Base-by-base conservation (phyloP, 176 grass and related monocot genomes). In the Ampelocalamus luodianensis region DNA sequence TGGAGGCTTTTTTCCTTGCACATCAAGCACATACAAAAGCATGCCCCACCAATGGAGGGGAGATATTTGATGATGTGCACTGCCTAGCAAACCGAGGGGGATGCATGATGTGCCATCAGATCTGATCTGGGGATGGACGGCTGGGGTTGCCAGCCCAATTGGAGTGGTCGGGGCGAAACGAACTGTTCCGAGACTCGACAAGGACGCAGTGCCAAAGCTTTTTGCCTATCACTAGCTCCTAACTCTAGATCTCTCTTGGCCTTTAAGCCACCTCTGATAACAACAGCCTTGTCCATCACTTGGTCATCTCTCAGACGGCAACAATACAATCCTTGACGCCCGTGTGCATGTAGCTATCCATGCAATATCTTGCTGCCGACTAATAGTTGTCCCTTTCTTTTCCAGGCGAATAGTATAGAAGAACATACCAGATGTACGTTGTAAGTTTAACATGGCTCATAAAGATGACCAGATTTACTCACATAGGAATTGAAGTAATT, bases 331-430 rank as follows among this genome's bases (percentile, higher is more conserved):
- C 59, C 79, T 49, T 74, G 68, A 62, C 32, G 22, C 74, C 79
- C 69, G 43, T 80, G 80, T 70, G 68, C 79, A 62, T 62, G 74
- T 79, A 87, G 75, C 89, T 87, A 63, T 87, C 85, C 85, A 87
- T 91, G 89, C 89, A 91, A 45, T 56, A 62, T 80, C 79, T 87
- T 76, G 42, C 63, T 76, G 76, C 69, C 10, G 44, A 65, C 62
- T 84, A 76, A 60, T 29, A 32, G 81, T 65, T 81, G 45, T 46
- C 43, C 62, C 69, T 76, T 87, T 68, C 51, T 70, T 80, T 87
- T 68, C 50, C 14, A 44, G 29, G 53, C 14, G 11, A 78, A 72
- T 56, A 49, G 27, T 67, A 16, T 24, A 23, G 14, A 39, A 60
- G 5, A 79, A 80, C 74, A 79, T 54, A 61, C 0, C 56, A 80